Conservation (phyloP, 192 early-diverging fungal species). For the Chytriomyces confervae region DNA sequence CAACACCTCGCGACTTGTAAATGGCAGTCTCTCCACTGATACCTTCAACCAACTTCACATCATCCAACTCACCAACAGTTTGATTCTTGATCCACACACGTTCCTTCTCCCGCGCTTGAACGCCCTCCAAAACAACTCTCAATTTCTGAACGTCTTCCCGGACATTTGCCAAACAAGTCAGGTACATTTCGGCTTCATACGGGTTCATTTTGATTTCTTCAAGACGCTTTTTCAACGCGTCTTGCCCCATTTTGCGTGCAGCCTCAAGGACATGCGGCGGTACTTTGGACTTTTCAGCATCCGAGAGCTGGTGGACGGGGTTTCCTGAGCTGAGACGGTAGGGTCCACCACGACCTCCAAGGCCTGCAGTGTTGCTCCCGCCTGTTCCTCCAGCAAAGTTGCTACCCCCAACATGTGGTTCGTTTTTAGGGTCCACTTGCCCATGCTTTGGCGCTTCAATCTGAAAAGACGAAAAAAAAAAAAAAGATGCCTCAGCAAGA, state of each 20-base stretch:
- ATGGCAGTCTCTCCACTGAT: conserved; percentile 75
- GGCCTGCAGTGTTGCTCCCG: conserved; percentile 53
- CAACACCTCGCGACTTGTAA: conserved; percentile 77
- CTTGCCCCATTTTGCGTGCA: conserved; percentile 69
- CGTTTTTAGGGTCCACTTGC: conserved; percentile 46
- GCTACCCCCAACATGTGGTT: conserved; percentile 55
- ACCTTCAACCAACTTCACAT: conserved; percentile 76
- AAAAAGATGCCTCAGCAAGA: not conserved
- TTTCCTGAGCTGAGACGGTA: conserved; percentile 53
- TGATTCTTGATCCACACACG: conserved; percentile 80
- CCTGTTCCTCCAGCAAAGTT: conserved; percentile 55
- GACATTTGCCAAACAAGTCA: conserved; percentile 51
- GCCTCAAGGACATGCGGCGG: conserved; percentile 47
- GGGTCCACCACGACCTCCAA: conserved; percentile 53
- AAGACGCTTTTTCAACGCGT: conserved; percentile 69
- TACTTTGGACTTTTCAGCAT: conserved; percentile 64
- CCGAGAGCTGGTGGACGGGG: conserved; percentile 51
- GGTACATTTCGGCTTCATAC: conserved; percentile 56
- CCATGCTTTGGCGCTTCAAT: conserved; percentile 48
- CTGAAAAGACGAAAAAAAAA: not conserved
- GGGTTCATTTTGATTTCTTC: conserved; percentile 74
- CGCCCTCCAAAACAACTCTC: conserved; percentile 72
- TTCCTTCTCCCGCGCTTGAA: conserved; percentile 77
- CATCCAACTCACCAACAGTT: conserved; percentile 75
- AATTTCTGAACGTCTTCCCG: conserved; percentile 73